These are phyloP conservation scores for Solanum neorickii DNA, from an alignment of 257 asterid species.

Conservation along the genomic window DNA sequence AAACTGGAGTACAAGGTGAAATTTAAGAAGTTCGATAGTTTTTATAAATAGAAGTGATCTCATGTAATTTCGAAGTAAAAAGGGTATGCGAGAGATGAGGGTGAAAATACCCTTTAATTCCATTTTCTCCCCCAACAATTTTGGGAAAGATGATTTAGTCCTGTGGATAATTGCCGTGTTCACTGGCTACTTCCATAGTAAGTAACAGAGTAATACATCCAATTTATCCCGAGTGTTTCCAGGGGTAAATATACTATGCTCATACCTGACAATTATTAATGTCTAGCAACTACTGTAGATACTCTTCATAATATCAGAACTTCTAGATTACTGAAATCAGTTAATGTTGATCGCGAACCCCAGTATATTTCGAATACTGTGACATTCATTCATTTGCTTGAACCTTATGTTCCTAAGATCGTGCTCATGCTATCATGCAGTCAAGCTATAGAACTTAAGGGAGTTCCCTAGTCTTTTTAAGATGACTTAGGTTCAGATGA, in stretches of 20 bases:
- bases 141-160: neutral
- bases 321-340: neutral
- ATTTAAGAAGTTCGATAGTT: neutral
- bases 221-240: neutral
- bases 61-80: neutral
- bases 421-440: neutral
- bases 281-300: neutral
- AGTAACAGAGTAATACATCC: neutral
- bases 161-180: neutral
- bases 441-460: neutral
- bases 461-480: neutral
- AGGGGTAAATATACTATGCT: neutral
- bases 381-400: neutral
- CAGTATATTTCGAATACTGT: neutral
- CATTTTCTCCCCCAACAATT: neutral
- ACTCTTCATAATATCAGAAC: neutral
- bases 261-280: neutral
- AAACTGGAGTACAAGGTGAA: neutral
- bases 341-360: neutral
- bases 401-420: neutral
- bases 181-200: neutral
- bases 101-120: neutral
- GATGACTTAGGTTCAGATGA: neutral
- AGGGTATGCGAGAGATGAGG: neutral
- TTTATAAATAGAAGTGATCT: neutral